Evolutionary conservation across 176 grass and related monocot species (phyloP).

Genomic region (Pontederia crassipes): DNA sequence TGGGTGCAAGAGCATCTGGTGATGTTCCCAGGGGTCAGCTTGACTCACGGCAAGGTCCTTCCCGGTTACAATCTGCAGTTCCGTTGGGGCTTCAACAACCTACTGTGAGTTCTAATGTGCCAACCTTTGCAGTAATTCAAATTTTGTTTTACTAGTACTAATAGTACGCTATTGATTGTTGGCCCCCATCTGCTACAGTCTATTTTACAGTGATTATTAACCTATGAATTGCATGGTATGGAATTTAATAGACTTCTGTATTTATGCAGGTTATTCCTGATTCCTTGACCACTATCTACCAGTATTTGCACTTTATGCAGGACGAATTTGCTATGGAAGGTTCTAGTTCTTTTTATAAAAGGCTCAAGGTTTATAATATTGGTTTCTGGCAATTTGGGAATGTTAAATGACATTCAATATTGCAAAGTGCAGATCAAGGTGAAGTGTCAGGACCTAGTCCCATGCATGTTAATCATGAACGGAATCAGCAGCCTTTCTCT

Average conservation of each 20-base stretch:
- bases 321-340: constrained; percentile 82
- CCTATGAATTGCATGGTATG: not conserved
- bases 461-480: constrained; percentile 21
- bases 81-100: constrained; percentile 42
- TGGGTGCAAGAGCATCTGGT: constrained; percentile 31
- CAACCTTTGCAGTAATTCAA: too few relatives aligned
- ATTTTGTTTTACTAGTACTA: not conserved
- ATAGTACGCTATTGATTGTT: too few relatives aligned
- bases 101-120: constrained; percentile 46
- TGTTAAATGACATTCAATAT: not conserved
- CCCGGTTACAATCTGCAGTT: constrained; percentile 35
- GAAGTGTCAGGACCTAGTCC: not conserved
- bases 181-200: too few relatives aligned
- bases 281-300: constrained; percentile 81
- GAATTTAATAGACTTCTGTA: constrained; percentile 12
- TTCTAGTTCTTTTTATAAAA: too few relatives aligned
- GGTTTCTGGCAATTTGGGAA: not conserved
- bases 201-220: constrained; percentile 5
- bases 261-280: constrained; percentile 72
- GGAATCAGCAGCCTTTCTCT: constrained; percentile 23
- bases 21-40: constrained; percentile 54
- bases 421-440: not conserved
- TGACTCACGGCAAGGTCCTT: constrained; percentile 44
- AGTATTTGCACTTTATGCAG: constrained; percentile 74
- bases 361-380: too few relatives aligned